Evolutionary conservation across 176 grass and related monocot genomes (phyloP), one percentile per base, ranked within the genome.

Genomic region (Puccinellia tenuiflora): DNA sequence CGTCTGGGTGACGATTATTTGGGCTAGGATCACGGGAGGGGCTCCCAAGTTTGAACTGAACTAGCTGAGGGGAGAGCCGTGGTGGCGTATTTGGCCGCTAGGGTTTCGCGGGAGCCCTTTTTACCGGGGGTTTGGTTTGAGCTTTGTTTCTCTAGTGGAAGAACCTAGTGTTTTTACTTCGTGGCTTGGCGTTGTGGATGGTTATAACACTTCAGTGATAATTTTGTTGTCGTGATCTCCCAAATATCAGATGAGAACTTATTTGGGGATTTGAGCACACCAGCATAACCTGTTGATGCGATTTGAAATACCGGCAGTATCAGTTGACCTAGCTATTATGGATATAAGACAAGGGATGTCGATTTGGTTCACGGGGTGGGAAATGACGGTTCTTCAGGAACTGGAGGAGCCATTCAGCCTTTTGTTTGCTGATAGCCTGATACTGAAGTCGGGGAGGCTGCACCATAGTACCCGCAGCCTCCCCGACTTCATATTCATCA

Each of bases 41-140:
- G 9, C 31, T 73, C 18, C 5, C n/a, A 29, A 37, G 47, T 61
- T 89, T 77, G 17, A 45, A 28, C 37, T 28, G 40, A 70, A n/a
- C 72, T 67, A 12, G 24, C 59, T 34, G 31, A 26, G 75, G 61
- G 39, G 69, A 38, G 60, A 47, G 30, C 4, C 5, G 31, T 59
- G 62, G 51, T 50, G 52, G 31, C n/a, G 52, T 46, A 29, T 74
- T 42, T 75, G 22, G 60, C 21, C 24, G 48, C 85, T 90, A 90
- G 89, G 85, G 85, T 90, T 90, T 90, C 80, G 34, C 9, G 12
- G 79, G 29, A 48, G 66, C 37, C 59, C 25, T 59, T 73, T 73
- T 64, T 86, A 25, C 8, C 21, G 9, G 21, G 35, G 20, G 42
- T 42, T 56, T 31, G 6, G 37, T 35, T 24, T 25, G 25, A 63